Evolutionary conservation across 2,329 filamentous ascomycete genomes (phyloP).

Genomic region (Neofusicoccum sp.): DNA sequence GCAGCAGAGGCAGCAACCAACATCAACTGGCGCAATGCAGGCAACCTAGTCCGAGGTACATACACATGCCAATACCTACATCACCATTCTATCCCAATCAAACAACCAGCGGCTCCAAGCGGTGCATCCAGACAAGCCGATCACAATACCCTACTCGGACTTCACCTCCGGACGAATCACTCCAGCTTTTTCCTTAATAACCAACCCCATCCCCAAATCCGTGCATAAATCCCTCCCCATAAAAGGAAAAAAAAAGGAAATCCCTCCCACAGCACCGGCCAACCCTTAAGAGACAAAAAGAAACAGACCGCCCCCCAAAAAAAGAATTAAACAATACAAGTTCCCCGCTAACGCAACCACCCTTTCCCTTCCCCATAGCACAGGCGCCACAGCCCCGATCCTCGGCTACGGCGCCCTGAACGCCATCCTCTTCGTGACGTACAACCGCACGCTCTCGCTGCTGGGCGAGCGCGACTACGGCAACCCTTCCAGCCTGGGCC

Average conservation of each 20-base stretch:
- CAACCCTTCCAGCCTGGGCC: conserved; percentile 49
- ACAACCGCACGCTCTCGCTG: conserved; percentile 75
- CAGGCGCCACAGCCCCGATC: conserved; percentile 79
- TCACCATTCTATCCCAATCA: not conserved
- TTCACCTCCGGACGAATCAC: too few relatives aligned
- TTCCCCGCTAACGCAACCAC: not conserved
- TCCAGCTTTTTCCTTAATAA: too few relatives aligned
- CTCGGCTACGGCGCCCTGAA: conserved; percentile 89
- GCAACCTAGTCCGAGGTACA: conserved; percentile 20
- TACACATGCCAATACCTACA: not conserved
- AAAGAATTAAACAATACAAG: not conserved
- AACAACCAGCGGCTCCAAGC: not conserved
- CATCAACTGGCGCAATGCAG: conserved; percentile 16
- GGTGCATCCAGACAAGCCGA: not conserved
- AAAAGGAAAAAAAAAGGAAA: too few relatives aligned
- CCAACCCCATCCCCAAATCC: too few relatives aligned
- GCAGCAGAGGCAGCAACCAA: not conserved
- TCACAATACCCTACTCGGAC: too few relatives aligned
- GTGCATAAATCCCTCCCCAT: too few relatives aligned
- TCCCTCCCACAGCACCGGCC: too few relatives aligned
- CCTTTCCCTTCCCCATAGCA: conserved; percentile 20
- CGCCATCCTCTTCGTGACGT: conserved; percentile 83
- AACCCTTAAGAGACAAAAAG: not conserved
- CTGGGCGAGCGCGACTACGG: conserved; percentile 45
- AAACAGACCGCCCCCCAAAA: not conserved